Evolutionary conservation across 257 asterid genomes (phyloP).

Genomic region (Asclepias syriaca): DNA sequence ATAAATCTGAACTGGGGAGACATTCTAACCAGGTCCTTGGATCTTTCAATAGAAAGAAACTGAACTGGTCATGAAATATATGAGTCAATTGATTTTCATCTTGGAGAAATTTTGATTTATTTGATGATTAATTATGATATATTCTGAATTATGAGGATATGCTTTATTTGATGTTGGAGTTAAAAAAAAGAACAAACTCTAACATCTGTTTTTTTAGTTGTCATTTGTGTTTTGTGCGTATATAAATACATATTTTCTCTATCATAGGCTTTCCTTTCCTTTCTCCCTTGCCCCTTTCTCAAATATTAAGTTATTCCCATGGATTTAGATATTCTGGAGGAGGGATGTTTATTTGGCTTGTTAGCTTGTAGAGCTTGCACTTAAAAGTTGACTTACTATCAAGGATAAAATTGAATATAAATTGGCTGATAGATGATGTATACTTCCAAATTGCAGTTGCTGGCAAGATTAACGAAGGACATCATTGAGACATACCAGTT

Average conservation of each 20-base stretch:
- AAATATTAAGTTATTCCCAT: neutral
- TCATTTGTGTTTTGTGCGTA: neutral
- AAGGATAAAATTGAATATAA: neutral
- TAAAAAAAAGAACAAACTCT: neutral
- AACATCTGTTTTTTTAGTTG: neutral
- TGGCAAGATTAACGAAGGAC: constrained; percentile 86
- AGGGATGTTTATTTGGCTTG: neutral
- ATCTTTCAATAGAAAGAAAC: neutral
- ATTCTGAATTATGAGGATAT: neutral
- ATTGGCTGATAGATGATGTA: neutral
- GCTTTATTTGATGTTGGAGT: neutral
- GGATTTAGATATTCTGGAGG: neutral
- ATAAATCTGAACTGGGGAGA: neutral
- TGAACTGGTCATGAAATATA: neutral
- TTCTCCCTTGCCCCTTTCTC: neutral
- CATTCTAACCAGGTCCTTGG: neutral
- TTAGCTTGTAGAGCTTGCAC: neutral
- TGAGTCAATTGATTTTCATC: neutral
- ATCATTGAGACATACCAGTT: constrained; percentile 71
- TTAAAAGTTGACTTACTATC: neutral
- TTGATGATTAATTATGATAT: neutral
- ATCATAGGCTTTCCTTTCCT: neutral
- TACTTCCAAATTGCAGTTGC: constrained; percentile 55
- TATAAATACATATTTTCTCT: neutral
- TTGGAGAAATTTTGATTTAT: neutral